Percentiles rank a stretch among this genome's conserved stretches.
phyloP scores from a whole-genome alignment of 306 rosid species.

The Lupinus albus region DNA sequence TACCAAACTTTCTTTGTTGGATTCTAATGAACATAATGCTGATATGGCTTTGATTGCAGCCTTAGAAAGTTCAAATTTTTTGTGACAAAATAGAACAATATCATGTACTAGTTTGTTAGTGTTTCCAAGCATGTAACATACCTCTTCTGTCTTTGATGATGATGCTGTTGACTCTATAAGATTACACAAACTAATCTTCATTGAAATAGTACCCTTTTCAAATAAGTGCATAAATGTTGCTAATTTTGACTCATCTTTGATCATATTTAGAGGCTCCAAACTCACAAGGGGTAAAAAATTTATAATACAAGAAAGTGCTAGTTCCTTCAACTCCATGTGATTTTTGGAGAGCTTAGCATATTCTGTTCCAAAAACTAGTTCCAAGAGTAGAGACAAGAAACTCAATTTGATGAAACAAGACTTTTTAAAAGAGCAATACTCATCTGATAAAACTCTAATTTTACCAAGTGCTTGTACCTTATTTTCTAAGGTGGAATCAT shows the following conservation, averaged over 20 bases:
- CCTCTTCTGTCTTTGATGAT: constrained; percentile 23
- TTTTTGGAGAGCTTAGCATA: constrained; percentile 38
- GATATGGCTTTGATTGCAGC: constrained; percentile 68
- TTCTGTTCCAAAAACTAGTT: constrained; percentile 53
- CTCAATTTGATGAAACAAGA: constrained; percentile 62
- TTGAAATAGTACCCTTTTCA: constrained; percentile 51
- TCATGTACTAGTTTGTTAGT: constrained; percentile 46
- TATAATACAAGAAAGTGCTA: constrained; percentile 59
- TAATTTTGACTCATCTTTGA: constrained; percentile 57
- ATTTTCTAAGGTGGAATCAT: constrained; percentile 39
- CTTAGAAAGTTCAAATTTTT: constrained; percentile 48
- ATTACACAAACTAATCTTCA: constrained; percentile 60
- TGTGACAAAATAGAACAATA: constrained; percentile 43
- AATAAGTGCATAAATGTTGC: constrained; percentile 47
- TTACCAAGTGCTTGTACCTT: constrained; percentile 65
- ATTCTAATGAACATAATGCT: constrained; percentile 54
- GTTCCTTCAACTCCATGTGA: constrained; percentile 49
- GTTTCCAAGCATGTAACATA: constrained; percentile 56
- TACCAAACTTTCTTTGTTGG: constrained; percentile 56
- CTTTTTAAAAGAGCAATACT: constrained; percentile 48
- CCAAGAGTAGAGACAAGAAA: constrained; percentile 70
- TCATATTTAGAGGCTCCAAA: constrained; percentile 54
- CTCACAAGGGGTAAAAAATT: constrained; percentile 54
- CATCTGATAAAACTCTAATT: constrained; percentile 53
- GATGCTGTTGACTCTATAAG: constrained; percentile 54